Evolutionary conservation across 176 grass and related monocot genomes (phyloP).

Genomic region (Rhynchospora tenuis): DNA sequence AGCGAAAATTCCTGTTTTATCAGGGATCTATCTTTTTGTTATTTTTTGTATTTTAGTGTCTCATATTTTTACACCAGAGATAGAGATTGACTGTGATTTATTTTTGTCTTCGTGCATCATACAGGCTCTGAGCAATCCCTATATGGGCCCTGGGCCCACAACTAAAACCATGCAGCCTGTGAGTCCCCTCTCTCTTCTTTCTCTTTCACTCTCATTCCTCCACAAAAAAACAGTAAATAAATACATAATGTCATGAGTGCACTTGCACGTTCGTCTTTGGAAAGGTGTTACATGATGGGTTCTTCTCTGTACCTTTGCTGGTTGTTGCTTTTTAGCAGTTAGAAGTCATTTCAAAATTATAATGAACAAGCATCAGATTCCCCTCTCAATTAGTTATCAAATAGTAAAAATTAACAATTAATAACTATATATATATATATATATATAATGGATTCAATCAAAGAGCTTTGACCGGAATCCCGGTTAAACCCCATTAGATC

Average conservation of each 20-base stretch:
- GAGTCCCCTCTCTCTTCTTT: conserved; percentile 35
- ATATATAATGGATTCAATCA: too few species aligned
- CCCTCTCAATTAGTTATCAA: background rate
- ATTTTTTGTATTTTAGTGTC: conserved; percentile 24
- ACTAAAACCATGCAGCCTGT: conserved; percentile 35
- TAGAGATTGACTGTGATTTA: conserved; percentile 22
- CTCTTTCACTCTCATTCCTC: background rate
- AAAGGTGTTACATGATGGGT: conserved; percentile 11
- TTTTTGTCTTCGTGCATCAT: conserved; percentile 31
- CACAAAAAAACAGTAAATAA: background rate
- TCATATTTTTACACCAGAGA: background rate
- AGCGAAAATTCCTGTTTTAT: conserved; percentile 22
- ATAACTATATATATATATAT: background rate
- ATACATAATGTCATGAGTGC: conserved; percentile 16
- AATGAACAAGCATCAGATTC: background rate
- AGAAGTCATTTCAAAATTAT: background rate
- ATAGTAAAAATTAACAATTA: background rate
- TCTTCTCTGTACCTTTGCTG: conserved; percentile 22
- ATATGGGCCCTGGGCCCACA: conserved; percentile 43
- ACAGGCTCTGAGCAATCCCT: conserved; percentile 76
- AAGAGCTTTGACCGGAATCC: too few species aligned
- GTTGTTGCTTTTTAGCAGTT: background rate
- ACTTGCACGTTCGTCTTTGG: background rate
- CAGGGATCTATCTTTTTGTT: conserved; percentile 18
- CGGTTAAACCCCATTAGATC: too few species aligned